Evolutionary conservation across 371 early-diverging fungal genomes (phyloP), one percentile per base, ranked within the genome.

Genomic region (Mortierella sp.): DNA sequence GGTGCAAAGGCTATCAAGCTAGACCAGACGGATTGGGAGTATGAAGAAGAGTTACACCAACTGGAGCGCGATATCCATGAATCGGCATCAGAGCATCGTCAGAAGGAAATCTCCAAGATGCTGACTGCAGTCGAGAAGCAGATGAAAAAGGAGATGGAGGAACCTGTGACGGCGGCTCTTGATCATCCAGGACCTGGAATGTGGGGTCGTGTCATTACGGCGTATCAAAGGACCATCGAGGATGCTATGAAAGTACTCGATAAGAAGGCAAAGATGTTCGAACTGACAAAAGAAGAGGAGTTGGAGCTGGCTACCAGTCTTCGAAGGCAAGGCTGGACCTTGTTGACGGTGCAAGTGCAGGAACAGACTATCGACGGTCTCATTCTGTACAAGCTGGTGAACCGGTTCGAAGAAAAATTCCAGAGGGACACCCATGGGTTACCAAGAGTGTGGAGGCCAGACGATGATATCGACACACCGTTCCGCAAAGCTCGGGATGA

Each of bases 401-500:
- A 84, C 66, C 71, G 88, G 44, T 94, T 98, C 61, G 97, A 98
- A 79, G 91, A 91, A 60, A 86, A 90, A 64, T 99, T 99, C 85
- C 82, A 96, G 50, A 97, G 97, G 76, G 98, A 97, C 63, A 93
- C 91, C 4, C 81, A 89, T 21, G 98, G 97, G 11, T 78, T 98
- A 27, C 99, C 99, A 8, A 84, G 94, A 30, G 93, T 99, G 17
- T 99, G 98, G 98, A 91, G 89, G 58, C 94, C 96, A 6, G 87
- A 88, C 23, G 98, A 98, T 80, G 95, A 97, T 80, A 97, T 99
- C 50, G 98, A 99, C 69, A 79, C 82, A 24, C 86, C 86, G 53
- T 99, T 94, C 81, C 86, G 86, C 42, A 72, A 71, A 31, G 94
- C 97, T 17, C 87, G 86, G 55, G 87, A 91, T 24, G 86, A 86